A percentile compares a stretch with the other conserved stretches of the same genome.
phyloP scores from a whole-genome alignment of 2,329 filamentous ascomycete species.

The Pseudogymnoascus sp. region DNA sequence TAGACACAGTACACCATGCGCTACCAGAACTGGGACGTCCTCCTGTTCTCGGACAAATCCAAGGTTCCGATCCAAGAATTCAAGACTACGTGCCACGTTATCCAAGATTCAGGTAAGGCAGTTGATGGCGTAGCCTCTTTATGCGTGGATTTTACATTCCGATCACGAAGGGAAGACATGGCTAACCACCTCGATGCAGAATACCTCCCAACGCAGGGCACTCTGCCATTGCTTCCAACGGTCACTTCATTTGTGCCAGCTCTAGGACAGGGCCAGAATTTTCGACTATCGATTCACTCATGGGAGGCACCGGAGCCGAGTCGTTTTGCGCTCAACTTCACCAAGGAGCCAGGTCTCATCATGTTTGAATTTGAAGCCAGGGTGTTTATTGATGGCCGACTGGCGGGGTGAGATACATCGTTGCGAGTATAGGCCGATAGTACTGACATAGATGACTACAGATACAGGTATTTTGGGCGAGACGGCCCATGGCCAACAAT shows the following conservation, averaged over 20 bases:
- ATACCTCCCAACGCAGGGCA: conserved; percentile 30
- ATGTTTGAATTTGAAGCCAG: conserved; percentile 62
- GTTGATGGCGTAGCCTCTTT: not conserved
- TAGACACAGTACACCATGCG: conserved; percentile 49
- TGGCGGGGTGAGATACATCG: conserved; percentile 44
- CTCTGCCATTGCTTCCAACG: conserved; percentile 46
- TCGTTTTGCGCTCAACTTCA: conserved; percentile 45
- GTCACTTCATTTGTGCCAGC: conserved; percentile 66
- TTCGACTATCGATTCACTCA: conserved; percentile 66
- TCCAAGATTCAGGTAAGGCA: conserved; percentile 37
- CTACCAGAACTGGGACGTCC: conserved; percentile 78
- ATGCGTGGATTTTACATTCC: conserved; percentile 10
- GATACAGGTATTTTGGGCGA: conserved; percentile 44
- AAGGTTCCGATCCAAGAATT: conserved; percentile 74
- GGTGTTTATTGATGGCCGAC: conserved; percentile 58
- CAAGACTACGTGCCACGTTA: conserved; percentile 65
- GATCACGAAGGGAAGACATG: conserved; percentile 9
- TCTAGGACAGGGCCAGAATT: conserved; percentile 46
- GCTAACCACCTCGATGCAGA: conserved; percentile 12
- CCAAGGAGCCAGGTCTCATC: conserved; percentile 45
- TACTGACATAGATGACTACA: conserved; percentile 36
- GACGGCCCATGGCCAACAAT: conserved; percentile 42
- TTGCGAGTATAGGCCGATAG: conserved; percentile 21
- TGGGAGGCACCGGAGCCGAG: conserved; percentile 58
- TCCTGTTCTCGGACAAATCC: conserved; percentile 61